Evolutionary conservation across 495 filamentous ascomycete genomes (phyloP), one percentile per base, ranked within the genome.

Genomic region (Thozetella sp.): DNA sequence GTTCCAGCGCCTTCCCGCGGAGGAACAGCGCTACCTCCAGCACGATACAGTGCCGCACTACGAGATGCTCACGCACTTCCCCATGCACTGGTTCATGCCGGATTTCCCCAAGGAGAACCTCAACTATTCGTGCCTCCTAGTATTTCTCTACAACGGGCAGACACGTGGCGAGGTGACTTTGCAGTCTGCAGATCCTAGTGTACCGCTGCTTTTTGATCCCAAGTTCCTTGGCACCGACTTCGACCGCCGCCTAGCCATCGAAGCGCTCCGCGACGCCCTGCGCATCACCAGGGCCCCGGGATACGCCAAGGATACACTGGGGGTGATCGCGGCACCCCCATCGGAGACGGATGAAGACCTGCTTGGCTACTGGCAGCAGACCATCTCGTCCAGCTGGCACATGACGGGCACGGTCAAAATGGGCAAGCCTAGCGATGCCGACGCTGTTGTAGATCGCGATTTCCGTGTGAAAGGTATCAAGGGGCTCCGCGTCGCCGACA

Each of bases 331-430:
- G 1, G 80, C 66, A 0, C 83, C 86, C 0, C 56, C 66, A n/a
- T 77, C 77, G 13, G 71, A 79, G 10, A 25, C 27, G 37, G 86
- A 89, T 52, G 85, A 86, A 56, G 81, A 85, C 45, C 72, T 88
- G 45, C 66, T 85, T 20, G 77, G 77, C 22, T 75, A 75, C 63
- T 80, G 79, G 72, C 67, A 66, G 58, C 59, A 75, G 51, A 75
- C 65, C 24, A 57, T 74, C n/a, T 53, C 56, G 10, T 71, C 64
- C 0, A 74, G 67, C 51, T 86, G 81, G 81, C 86, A 87, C 60
- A 83, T 83, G 77, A 83, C 81, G 17, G 84, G 86, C 0, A 89
- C 86, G 1, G 77, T 75, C 30, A 85, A 83, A 68, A 90, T 90
- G 86, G 88, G 88, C 0, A 73, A 62, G 46, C 6, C 56, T 0